A percentile compares a stretch with the other conserved stretches of the same genome.
Conservation (phyloP, 306 rosid species). For the Amphicarpaea edgeworthii region DNA sequence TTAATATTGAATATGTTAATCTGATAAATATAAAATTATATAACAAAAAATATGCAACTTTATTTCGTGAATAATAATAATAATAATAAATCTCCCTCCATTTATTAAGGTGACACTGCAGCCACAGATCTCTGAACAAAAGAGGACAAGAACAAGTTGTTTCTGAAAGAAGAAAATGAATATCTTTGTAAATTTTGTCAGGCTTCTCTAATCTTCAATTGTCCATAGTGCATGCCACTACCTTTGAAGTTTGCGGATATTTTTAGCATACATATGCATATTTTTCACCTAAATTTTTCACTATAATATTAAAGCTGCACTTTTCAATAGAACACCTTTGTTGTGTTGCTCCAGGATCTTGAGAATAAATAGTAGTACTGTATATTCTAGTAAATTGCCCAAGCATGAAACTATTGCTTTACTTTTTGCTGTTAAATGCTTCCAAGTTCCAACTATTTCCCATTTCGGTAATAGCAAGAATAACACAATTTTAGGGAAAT, state of each 20-base stretch:
- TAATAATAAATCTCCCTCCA: too few species aligned
- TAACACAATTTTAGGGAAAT: background rate
- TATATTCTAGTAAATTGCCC: slow-evolving; percentile 5
- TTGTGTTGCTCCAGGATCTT: background rate
- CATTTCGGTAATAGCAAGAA: background rate
- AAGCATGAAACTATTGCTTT: background rate
- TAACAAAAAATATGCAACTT: background rate
- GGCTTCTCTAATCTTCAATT: background rate
- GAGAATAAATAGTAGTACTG: background rate
- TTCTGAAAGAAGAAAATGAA: background rate
- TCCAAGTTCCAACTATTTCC: slow-evolving; percentile 2
- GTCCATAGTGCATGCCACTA: background rate
- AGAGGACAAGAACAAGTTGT: background rate
- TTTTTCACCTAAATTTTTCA: background rate
- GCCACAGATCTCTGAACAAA: background rate
- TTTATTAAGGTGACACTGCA: background rate
- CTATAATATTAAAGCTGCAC: background rate
- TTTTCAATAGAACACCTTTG: background rate
- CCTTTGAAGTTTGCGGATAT: background rate
- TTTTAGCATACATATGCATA: background rate
- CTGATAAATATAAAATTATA: background rate
- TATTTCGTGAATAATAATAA: background rate
- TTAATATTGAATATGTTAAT: background rate
- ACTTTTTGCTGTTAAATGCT: background rate
- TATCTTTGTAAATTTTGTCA: background rate